Base-by-base conservation (phyloP, 225 moss, liverwort and hornwort species). In the Sphagnum tenellum region DNA sequence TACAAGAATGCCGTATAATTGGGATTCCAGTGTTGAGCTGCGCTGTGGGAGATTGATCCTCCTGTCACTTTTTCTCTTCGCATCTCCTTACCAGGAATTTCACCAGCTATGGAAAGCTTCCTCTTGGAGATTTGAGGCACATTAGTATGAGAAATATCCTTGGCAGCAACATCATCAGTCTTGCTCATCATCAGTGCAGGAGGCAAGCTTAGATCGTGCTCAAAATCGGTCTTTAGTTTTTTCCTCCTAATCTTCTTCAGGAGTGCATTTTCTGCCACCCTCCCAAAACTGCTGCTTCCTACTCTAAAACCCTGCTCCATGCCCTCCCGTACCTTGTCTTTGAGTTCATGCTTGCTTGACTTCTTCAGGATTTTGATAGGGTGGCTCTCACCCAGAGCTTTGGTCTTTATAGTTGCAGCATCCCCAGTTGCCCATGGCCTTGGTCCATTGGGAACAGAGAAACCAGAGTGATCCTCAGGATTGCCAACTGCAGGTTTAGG, bases 221-320 rank as follows among this genome's bases (percentile, higher is more conserved):
- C 78, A 14, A 70, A 74, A 10, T 77, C 77, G 9, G 75, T 62
- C 56, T 76, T 84, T 64, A 59, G 64, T 65, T 78, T 84, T 69
- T 78, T 84, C 69, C 67, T 73, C 71, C 75, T 84, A 62, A 80
- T 84, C 71, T 84, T 84, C 0, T 80, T 10, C 4, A 78, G 71
- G 68, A 71, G 63, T 56, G 75, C 75, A 61, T 78, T 84, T 48
- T 79, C 9, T 52, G 52, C 9, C 9, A 9, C 79, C 7, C 51
- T 48, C 29, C 29, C 29, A 29, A 29, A 56, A 66, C 68, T n/a
- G 67, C 77, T 9, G 74, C 45, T 55, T 60, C 70, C 0, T 75
- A 75, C 49, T 50, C 66, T 49, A 69, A 55, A 56, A 69, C 66
- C 54, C 73, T 63, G 9, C 62, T 52, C 52, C 6, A 52, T 51